A percentile compares a stretch with the other conserved stretches of the same genome.
Evolutionary conservation across 2,329 filamentous ascomycete species (phyloP).

Genomic region (Pseudopyricularia javanii): DNA sequence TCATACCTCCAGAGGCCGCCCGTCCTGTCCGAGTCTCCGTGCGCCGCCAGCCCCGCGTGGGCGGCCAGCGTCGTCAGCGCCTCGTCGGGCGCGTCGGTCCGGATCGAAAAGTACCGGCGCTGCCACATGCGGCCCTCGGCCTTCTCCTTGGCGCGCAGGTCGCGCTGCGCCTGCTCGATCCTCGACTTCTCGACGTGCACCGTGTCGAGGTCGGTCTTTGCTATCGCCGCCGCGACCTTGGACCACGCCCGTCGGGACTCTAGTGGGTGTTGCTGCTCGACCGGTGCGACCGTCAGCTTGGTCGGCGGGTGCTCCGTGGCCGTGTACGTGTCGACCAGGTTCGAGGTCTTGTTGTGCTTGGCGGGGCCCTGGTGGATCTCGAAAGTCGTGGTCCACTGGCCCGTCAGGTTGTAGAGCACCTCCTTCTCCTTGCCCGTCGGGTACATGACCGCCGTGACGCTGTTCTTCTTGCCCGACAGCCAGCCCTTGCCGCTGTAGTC

Average conservation of each 20-base stretch:
- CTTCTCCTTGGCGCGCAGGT: constrained; percentile 59
- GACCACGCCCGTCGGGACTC: constrained; percentile 81
- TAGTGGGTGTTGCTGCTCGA: constrained; percentile 67
- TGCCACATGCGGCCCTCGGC: constrained; percentile 69
- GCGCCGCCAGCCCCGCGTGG: constrained; percentile 30
- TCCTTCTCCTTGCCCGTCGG: constrained; percentile 60
- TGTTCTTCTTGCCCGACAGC: constrained; percentile 94
- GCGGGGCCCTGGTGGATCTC: constrained; percentile 56
- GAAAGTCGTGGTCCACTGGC: constrained; percentile 83
- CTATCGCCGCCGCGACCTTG: constrained; percentile 72
- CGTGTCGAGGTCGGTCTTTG: constrained; percentile 70
- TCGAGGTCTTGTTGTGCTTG: constrained; percentile 28
- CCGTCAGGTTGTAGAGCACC: constrained; percentile 67
- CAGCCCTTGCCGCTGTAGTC: constrained; percentile 92
- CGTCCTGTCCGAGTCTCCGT: constrained; percentile 47
- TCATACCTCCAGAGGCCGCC: constrained; percentile 50
- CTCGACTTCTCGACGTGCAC: constrained; percentile 70
- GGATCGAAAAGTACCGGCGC: constrained; percentile 63
- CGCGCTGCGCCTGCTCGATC: constrained; percentile 81
- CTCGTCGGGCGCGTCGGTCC: constrained; percentile 29
- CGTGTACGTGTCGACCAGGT: constrained; percentile 46
- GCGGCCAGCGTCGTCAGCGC: constrained; percentile 31
- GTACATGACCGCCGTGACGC: constrained; percentile 65
- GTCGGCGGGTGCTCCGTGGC: constrained; percentile 46
- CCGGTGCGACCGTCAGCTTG: constrained; percentile 55